phyloP scores from a whole-genome alignment of 345 rosid species.

The Cardamine chenopodiifolia region DNA sequence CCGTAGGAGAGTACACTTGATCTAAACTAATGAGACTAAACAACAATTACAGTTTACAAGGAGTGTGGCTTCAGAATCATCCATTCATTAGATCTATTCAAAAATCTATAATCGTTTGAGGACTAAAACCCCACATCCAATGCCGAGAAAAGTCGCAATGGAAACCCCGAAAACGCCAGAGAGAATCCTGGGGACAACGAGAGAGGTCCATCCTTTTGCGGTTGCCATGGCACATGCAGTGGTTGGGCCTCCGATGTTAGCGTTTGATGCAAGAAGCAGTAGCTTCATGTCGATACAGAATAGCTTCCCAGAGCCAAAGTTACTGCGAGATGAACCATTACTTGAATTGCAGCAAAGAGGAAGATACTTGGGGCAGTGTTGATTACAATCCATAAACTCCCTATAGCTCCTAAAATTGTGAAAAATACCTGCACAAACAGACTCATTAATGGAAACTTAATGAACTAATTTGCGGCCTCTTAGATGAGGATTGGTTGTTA shows the following conservation, averaged over 20 bases:
- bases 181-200: slow-evolving; percentile 79
- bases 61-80: background rate
- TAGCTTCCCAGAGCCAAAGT: slow-evolving; percentile 60
- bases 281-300: slow-evolving; percentile 54
- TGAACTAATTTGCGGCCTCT: background rate
- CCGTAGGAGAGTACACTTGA: background rate
- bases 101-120: slow-evolving; percentile 54
- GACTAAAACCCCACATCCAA: slow-evolving; percentile 64
- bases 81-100: background rate
- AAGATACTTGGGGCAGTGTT: slow-evolving; percentile 75
- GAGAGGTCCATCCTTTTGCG: slow-evolving; percentile 73
- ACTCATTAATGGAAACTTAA: background rate
- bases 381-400: slow-evolving; percentile 73
- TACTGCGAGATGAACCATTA: slow-evolving; percentile 57
- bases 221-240: slow-evolving; percentile 90
- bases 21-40: background rate
- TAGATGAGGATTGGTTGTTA: too few species aligned
- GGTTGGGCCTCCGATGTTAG: slow-evolving; percentile 87
- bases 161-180: slow-evolving; percentile 70
- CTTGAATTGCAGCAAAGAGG: slow-evolving; percentile 69
- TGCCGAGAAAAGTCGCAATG: slow-evolving; percentile 79
- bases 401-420: slow-evolving; percentile 76
- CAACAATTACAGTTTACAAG: slow-evolving; percentile 2
- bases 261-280: slow-evolving; percentile 76
- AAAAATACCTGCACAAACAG: slow-evolving; percentile 54